Conservation (phyloP, 495 filamentous ascomycete genomes). For the Podospora pseudocomata region DNA sequence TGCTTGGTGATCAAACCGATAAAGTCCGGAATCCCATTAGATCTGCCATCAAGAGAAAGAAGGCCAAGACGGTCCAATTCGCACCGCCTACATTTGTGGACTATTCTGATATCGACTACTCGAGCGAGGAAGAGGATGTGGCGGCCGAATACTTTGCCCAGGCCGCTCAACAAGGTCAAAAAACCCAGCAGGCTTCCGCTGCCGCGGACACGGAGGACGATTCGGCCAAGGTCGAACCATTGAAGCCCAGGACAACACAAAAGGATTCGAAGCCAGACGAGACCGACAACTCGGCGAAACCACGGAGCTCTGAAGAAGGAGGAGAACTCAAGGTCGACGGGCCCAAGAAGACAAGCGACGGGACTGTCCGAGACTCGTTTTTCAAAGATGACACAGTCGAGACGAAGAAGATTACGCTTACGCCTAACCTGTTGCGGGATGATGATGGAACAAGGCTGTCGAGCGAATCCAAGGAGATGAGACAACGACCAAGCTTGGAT, state of each 20-base stretch:
- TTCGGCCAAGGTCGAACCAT: slow-evolving; percentile 47
- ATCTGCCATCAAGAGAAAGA: slow-evolving; percentile 83
- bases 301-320: slow-evolving; percentile 59
- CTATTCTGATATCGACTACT: slow-evolving; percentile 86
- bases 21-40: slow-evolving; percentile 87
- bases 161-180: slow-evolving; percentile 36
- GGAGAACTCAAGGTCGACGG: slow-evolving; percentile 53
- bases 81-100: slow-evolving; percentile 83
- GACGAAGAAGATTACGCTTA: slow-evolving; percentile 95
- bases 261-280: slow-evolving; percentile 47
- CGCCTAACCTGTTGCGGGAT: slow-evolving; percentile 88
- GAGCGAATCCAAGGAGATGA: slow-evolving; percentile 61
- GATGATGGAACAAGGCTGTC: slow-evolving; percentile 60
- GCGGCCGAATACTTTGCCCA: slow-evolving; percentile 33
- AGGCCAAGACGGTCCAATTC: slow-evolving; percentile 87
- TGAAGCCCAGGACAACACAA: slow-evolving; percentile 40
- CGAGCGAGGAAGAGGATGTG: slow-evolving; percentile 75
- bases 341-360: slow-evolving; percentile 71
- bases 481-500: slow-evolving; percentile 50
- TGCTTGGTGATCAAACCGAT: slow-evolving; percentile 87
- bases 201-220: slow-evolving; percentile 42
- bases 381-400: slow-evolving; percentile 94
- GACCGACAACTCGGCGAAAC: slow-evolving; percentile 40
- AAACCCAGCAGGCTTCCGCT: slow-evolving; percentile 27
- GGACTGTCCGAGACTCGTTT: slow-evolving; percentile 85